Conservation (phyloP, 208 protist genomes). For the Kentomonas sorsogonicus region DNA sequence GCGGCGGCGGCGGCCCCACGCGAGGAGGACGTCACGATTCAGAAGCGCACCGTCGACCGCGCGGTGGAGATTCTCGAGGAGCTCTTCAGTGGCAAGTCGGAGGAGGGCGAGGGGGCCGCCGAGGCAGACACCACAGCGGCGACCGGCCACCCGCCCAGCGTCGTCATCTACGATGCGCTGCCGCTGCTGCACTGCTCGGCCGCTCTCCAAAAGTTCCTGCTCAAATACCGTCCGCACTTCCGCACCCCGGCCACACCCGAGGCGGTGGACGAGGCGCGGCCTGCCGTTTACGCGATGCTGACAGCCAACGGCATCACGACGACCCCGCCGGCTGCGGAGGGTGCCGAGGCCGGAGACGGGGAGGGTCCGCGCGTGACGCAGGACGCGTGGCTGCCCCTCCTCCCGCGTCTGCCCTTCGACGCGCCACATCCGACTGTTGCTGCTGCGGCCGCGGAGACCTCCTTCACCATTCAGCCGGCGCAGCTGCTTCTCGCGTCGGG, state of each 20-base stretch:
- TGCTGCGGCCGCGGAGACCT: slow-evolving; percentile 9
- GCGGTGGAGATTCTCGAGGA: slow-evolving; percentile 49
- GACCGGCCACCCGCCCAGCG: slow-evolving; percentile 21
- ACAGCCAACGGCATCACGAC: slow-evolving; percentile 48
- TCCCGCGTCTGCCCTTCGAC: neutral
- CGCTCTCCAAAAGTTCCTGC: slow-evolving; percentile 44
- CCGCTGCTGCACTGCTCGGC: slow-evolving; percentile 31
- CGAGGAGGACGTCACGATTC: slow-evolving; percentile 12
- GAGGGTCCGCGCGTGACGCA: neutral
- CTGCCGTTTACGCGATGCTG: slow-evolving; percentile 44
- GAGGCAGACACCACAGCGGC: neutral
- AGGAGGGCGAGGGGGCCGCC: neutral
- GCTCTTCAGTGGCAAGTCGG: slow-evolving; percentile 19
- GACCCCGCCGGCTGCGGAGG: neutral
- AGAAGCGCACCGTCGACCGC: slow-evolving; percentile 39
- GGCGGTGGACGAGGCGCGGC: neutral
- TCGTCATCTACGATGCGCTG: slow-evolving; percentile 66
- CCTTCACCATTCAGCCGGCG: no score
- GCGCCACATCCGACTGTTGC: neutral
- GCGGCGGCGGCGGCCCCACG: no score
- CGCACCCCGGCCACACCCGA: neutral
- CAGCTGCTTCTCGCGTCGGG: slow-evolving; percentile 65
- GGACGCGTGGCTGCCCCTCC: slow-evolving; percentile 5
- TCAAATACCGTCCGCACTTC: slow-evolving; percentile 15
- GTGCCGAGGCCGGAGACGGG: slow-evolving; percentile 6